Evolutionary conservation across 2,329 filamentous ascomycete genomes (phyloP), one percentile per base, ranked within the genome.

Genomic region (Dendrostoma leiphaemia): DNA sequence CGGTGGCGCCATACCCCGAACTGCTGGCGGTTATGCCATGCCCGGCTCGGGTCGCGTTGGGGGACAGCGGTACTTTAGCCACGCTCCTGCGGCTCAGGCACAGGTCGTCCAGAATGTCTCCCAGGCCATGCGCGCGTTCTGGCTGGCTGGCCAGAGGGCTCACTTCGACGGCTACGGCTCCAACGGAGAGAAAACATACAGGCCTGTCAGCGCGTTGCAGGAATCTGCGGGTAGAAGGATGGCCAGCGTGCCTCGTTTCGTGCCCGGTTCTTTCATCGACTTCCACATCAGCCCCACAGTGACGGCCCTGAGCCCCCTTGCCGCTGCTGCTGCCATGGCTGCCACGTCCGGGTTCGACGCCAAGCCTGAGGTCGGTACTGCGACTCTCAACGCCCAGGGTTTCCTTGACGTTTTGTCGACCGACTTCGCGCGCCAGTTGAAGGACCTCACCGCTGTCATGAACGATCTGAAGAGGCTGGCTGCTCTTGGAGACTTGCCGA

Each of bases 81-180:
- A 97, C 72, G 83, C 85, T 1, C 91, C 93, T 1, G 88, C 90
- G 9, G 84, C 87, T 7, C 91, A 91, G 35, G 91, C 92, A 1
- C 90, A 97, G 69, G 91, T 97, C 44, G 83, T 97, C 48, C 89
- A 94, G 70, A 96, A 96, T 71, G 93, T 97, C n/a, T 96, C 91
- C 12, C 86, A 91, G 63, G 94, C 91, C 5, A 86, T 97, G 65
- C 85, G 94, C 51, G 92, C 91, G 12, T 97, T 99, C 72, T 88
- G 90, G 73, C 79, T 96, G n/a, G 91, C 89, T 0, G 94, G 94
- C 0, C 85, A 96, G 65, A 94, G 92, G 69, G 86, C 89, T 9
- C 88, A 89, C 54, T 97, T 92, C 63, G 89, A 96, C 67, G 93
- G 93, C 12, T 69, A 88, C 40, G 85, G 86, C 51, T 71, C 82